Conservation (phyloP, 2,329 filamentous ascomycete genomes). For the Fusarium cyanostomum region DNA sequence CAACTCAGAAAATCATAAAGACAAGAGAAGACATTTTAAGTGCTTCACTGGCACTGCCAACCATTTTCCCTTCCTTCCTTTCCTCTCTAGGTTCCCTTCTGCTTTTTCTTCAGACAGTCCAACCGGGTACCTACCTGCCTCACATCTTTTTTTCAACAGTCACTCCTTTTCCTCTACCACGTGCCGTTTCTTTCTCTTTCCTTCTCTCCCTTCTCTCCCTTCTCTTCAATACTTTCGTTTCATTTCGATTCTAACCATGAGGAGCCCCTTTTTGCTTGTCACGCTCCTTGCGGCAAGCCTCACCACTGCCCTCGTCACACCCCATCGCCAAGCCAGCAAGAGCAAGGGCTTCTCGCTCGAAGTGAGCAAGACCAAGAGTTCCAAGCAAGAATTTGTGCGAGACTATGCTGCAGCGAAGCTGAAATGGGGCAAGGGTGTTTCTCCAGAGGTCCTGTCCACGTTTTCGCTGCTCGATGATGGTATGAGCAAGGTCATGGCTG, state of each 20-base stretch:
- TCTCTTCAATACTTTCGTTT: not conserved
- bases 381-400: conserved; percentile 45
- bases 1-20: conserved; percentile 9
- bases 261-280: conserved; percentile 23
- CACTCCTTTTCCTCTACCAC: not conserved
- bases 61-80: not conserved
- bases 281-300: conserved; percentile 23
- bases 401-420: conserved; percentile 47
- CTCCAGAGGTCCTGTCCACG: conserved; percentile 27
- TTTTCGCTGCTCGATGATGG: conserved; percentile 46
- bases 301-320: conserved; percentile 18
- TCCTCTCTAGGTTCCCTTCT: not conserved
- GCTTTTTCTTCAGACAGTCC: not conserved
- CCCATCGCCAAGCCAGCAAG: conserved; percentile 10
- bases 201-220: not conserved
- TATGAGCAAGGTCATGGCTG: conserved; percentile 7
- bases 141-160: too few species aligned
- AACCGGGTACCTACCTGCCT: not conserved
- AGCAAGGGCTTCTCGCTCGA: conserved; percentile 45
- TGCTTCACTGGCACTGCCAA: conserved; percentile 10
- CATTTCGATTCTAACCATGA: conserved; percentile 20
- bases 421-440: conserved; percentile 48
- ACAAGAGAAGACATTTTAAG: conserved; percentile 1
- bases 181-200: not conserved
- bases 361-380: conserved; percentile 32